Evolutionary conservation across 2,329 filamentous ascomycete genomes (phyloP), one percentile per base, ranked within the genome.

Genomic region (Phyllosticta capitalensis): DNA sequence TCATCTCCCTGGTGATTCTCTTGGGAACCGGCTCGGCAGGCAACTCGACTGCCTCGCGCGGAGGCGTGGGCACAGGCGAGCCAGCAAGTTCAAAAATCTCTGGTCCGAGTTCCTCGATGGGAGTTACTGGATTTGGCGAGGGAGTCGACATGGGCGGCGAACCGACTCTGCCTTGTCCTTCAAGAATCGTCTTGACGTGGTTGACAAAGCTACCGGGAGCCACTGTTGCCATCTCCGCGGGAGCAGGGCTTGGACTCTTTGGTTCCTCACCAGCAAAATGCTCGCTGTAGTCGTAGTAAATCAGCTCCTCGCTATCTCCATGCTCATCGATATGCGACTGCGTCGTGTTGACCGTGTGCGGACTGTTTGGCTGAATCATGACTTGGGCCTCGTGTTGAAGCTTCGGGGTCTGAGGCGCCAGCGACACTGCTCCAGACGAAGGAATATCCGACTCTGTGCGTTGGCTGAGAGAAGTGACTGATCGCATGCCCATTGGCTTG

Each of bases 381-480:
- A 71, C 71, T 59, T 74, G 71, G 51, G 74, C 67, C 9, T 70
- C 67, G 17, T 65, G 67, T 14, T 67, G 64, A 61, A 75, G 71
- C 54, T 69, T 71, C 0, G 77, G 76, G 7, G 76, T 78, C 22
- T 74, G 71, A 19, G 76, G 76, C 6, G 67, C 67, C n/a, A 72
- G 71, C 1, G 72, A 74, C 38, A 73, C 69, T 51, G 73, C 69
- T 61, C 78, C 76, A 1, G 76, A 78, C 1, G 75, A 78, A 14
- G 74, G 73, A 5, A 70, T 67, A 14, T 75, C 72, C 1, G 69
- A 68, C 51, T 76, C 73, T 5, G 71, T 72, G 58, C 72, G 69
- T 54, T 65, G 55, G 3, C 49, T 60, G 49, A 56, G 54, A 17
- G 58, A 56, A 9, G 52, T 55, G 14, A 38, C 58, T 17, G 56